A percentile compares a stretch with the other conserved stretches of the same genome.
These are phyloP conservation scores for Polyporus tsugae DNA, from an alignment of 1,284 basidiomycete genomes.

Conservation along the genomic window DNA sequence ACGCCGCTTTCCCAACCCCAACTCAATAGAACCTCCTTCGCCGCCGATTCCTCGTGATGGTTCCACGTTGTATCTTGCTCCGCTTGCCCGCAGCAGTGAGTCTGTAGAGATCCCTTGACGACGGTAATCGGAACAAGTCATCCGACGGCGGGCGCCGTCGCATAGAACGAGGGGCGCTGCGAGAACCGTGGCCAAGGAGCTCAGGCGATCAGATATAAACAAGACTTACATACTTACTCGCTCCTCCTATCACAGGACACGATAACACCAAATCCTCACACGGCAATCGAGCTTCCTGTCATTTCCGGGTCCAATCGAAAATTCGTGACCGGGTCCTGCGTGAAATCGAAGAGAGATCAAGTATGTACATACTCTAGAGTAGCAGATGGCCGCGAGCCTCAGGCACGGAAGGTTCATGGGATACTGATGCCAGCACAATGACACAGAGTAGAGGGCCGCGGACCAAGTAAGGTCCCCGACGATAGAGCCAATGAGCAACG, in stretches of 20 bases:
- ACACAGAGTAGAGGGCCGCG: background rate
- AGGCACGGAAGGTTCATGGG: background rate
- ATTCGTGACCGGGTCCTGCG: background rate
- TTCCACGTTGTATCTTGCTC: background rate
- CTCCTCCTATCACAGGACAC: background rate
- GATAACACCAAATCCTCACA: background rate
- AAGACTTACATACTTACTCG: background rate
- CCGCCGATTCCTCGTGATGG: constrained; percentile 1
- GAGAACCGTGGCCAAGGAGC: background rate
- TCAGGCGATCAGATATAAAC: background rate
- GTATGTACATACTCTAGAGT: background rate
- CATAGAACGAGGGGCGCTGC: background rate
- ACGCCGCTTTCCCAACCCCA: background rate
- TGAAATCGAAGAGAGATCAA: background rate
- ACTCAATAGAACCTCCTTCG: background rate
- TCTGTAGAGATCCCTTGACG: background rate
- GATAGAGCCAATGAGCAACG: no score
- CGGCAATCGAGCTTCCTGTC: background rate
- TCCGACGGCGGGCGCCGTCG: background rate
- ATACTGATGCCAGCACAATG: background rate
- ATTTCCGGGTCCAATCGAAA: background rate
- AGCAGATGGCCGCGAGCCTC: background rate
- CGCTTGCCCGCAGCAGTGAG: background rate
- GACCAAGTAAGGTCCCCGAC: no score
- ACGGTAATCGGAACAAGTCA: background rate